Evolutionary conservation across 164 flowering plant genomes (phyloP).

Genomic region (Berberis vulgaris): DNA sequence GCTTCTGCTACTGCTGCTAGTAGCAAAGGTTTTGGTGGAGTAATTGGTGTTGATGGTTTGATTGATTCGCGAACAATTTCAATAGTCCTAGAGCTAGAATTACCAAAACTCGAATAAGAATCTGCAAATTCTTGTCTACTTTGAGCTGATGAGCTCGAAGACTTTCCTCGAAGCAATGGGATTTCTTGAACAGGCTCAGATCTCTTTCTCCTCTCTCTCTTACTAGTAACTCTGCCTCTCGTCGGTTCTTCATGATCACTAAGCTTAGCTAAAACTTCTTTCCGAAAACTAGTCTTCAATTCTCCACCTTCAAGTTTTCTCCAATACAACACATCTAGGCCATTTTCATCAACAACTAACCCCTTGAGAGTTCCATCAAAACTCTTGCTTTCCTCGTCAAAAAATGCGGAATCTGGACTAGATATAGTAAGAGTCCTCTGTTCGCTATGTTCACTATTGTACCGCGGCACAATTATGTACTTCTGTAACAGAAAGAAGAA

Average conservation of each 20-base stretch:
- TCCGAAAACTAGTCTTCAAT: constrained; percentile 17
- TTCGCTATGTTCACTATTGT: not conserved
- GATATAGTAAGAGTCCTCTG: constrained; percentile 1
- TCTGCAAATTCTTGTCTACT: not conserved
- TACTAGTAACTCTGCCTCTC: constrained; percentile 3
- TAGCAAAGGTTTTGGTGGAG: constrained; percentile 7
- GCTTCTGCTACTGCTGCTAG: constrained; percentile 9
- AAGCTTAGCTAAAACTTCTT: constrained; percentile 18
- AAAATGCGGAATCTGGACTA: constrained; percentile 10
- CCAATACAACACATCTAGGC: constrained; percentile 88
- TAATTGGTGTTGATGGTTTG: constrained; percentile 15
- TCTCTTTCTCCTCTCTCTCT: constrained; percentile 6
- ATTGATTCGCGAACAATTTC: not conserved
- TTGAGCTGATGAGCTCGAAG: constrained; percentile 4
- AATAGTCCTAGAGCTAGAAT: not conserved
- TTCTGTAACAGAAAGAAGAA: constrained; percentile 44
- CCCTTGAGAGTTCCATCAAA: constrained; percentile 49
- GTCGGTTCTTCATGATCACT: constrained; percentile 15
- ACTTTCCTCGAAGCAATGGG: constrained; percentile 30
- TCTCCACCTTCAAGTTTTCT: constrained; percentile 40
- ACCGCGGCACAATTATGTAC: constrained; percentile 4
- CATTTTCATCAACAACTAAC: constrained; percentile 77
- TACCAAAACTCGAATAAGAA: not conserved
- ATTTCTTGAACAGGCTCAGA: constrained; percentile 27
- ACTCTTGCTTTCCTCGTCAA: constrained; percentile 19